Evolutionary conservation across 805 yeast genomes (phyloP).

Genomic region (Lipomyces anomalus): DNA sequence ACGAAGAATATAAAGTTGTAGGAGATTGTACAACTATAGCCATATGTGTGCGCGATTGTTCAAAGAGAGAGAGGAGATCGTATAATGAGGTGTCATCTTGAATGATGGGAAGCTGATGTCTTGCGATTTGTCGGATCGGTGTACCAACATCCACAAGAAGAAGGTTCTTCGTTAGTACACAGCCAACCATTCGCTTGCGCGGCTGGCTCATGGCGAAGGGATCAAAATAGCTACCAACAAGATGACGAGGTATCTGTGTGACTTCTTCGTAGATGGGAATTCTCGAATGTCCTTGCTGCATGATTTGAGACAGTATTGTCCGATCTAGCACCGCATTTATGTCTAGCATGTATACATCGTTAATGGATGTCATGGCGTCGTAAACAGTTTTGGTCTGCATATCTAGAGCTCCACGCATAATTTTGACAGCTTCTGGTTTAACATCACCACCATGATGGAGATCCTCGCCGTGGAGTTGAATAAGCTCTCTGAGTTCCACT

Average conservation of each 20-base stretch:
- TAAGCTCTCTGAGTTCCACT: constrained; percentile 2
- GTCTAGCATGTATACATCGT: constrained; percentile 1
- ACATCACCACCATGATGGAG: constrained; percentile 4
- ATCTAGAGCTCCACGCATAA: constrained; percentile 6
- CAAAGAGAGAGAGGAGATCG: not conserved
- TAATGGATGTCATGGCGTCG: constrained; percentile 1
- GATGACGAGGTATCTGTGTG: not conserved
- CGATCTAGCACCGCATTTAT: not conserved
- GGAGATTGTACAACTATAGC: constrained; percentile 5
- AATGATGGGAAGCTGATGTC: not conserved
- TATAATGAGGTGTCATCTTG: not conserved
- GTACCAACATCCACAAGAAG: constrained; percentile 1
- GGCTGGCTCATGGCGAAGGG: not conserved
- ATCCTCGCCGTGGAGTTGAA: constrained; percentile 1
- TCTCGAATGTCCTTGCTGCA: constrained; percentile 1
- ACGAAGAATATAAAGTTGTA: not conserved
- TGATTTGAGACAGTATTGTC: not conserved
- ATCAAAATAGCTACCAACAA: not conserved
- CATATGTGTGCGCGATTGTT: constrained; percentile 1
- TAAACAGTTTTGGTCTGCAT: constrained; percentile 1
- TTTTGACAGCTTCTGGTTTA: constrained; percentile 1
- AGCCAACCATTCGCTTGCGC: constrained; percentile 2
- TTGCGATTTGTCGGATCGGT: not conserved
- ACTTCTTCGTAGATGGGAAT: constrained; percentile 3
- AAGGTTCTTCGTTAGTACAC: constrained; percentile 1